phyloP scores from a whole-genome alignment of 371 early-diverging fungal species.

The Mucor piriformis region DNA sequence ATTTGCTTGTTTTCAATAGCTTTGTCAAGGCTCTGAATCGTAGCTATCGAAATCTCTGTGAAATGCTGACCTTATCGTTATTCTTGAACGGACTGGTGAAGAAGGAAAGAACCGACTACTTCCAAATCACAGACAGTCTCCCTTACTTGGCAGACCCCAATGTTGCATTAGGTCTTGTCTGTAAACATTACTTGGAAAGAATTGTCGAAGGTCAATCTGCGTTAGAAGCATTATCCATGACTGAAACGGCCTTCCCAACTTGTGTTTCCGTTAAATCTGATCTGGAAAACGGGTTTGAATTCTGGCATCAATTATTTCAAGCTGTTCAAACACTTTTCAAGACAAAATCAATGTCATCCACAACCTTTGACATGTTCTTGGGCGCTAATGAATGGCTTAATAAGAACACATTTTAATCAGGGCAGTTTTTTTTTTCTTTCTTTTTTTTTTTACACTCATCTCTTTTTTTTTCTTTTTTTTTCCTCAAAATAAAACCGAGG shows the following conservation, averaged over 20 bases:
- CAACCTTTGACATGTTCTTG: conserved; percentile 37
- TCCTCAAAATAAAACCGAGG: neutral
- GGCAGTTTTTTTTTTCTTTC: neutral
- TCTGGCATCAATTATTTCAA: conserved; percentile 54
- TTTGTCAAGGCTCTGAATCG: conserved; percentile 63
- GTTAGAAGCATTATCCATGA: conserved; percentile 27
- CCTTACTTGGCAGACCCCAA: conserved; percentile 58
- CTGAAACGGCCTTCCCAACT: conserved; percentile 48
- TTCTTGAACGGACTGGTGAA: conserved; percentile 54
- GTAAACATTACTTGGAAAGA: conserved; percentile 51
- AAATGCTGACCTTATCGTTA: conserved; percentile 62
- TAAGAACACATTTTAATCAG: conserved; percentile 8
- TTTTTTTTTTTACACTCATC: neutral
- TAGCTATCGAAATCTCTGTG: conserved; percentile 63
- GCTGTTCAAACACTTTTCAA: conserved; percentile 38
- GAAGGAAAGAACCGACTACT: conserved; percentile 58
- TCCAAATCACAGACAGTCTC: conserved; percentile 53
- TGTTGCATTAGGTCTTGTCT: conserved; percentile 57
- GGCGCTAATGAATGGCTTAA: conserved; percentile 56
- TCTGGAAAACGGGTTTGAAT: conserved; percentile 49
- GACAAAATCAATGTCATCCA: conserved; percentile 21
- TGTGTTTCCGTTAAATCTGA: conserved; percentile 46
- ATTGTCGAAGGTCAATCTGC: conserved; percentile 26
- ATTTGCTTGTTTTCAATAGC: conserved; percentile 76
- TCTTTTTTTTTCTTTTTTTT: neutral